Base-by-base conservation (phyloP, 2,329 filamentous ascomycete species). In the Ceratocystiopsis sp. region DNA sequence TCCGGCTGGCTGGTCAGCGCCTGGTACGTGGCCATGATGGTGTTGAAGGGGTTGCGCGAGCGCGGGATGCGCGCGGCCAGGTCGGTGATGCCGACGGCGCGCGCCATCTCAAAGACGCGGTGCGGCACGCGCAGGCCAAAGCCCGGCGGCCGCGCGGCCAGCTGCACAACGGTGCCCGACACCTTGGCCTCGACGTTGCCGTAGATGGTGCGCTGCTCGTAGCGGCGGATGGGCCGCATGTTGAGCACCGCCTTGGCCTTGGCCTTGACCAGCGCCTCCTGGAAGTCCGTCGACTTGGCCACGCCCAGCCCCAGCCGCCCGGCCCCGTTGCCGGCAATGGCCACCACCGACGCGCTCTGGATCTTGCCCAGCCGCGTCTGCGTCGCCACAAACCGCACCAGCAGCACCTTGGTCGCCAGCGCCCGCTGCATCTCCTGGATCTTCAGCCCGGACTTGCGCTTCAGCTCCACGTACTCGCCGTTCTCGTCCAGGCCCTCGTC, bases 341-440 rank as follows among this genome's bases (percentile, higher is more conserved):
- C 78, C 48, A 96, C 64, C 53, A 76, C 69, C 54, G 89, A 93
- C 36, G 70, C 54, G 59, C 80, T 84, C 52, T 72, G 71, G 46
- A 98, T 80, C 70, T 96, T 98, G 58, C 91, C 91, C 62, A 98
- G 76, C 66, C 89, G 83, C 18, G 91, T 96, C 70, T 96, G 89
- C 64, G 98, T 96, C 50, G 75, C 68, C 46, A 98, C 91, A 36
- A 63, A 62, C 55, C 89, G 83, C 5, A 57, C 56, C 39, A 93
- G 81, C 39, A 98, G 64, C 40, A 71, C 68, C 69, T 93, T 94
- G 50, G 33, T 34, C 11, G 73, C 64, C 45, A 73, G 67, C 46
- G 93, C 57, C 6, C 56, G 51, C 39, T 68, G 50, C 51, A 79
- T 69, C 19, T 77, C 61, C 41, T 55, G 51, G 45, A 77, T 61